These are phyloP conservation scores for Lophiostoma macrostomum DNA, from an alignment of 495 filamentous ascomycete genomes.

Conservation along the genomic window DNA sequence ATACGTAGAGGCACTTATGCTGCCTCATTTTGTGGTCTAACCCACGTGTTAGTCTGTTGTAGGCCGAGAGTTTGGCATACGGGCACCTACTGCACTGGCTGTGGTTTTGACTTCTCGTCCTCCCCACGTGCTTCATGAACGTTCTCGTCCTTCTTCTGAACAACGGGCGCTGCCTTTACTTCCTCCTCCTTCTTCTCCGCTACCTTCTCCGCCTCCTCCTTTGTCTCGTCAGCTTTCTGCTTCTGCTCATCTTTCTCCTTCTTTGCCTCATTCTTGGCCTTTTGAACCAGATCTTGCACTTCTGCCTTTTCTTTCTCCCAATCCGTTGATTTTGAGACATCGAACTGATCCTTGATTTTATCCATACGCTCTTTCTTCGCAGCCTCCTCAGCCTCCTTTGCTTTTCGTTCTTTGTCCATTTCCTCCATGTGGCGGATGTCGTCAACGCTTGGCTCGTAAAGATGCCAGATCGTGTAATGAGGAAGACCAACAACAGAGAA, in stretches of 20 bases:
- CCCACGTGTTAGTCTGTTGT: too few relatives aligned
- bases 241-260: conserved; percentile 15
- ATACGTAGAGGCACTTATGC: too few relatives aligned
- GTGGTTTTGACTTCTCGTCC: conserved; percentile 39
- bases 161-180: background rate
- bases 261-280: conserved; percentile 55
- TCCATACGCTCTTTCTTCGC: conserved; percentile 63
- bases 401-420: conserved; percentile 78
- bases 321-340: conserved; percentile 43
- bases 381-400: conserved; percentile 66
- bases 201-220: conserved; percentile 7
- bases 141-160: conserved; percentile 1
- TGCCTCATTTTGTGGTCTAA: too few relatives aligned
- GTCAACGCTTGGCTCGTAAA: conserved; percentile 96
- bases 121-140: conserved; percentile 33
- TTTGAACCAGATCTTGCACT: conserved; percentile 63
- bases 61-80: too few relatives aligned
- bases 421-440: conserved; percentile 97
- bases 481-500: conserved; percentile 96
- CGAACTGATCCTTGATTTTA: conserved; percentile 69
- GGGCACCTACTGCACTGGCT: conserved; percentile 17
- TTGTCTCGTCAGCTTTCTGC: background rate
- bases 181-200: conserved; percentile 3
- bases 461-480: conserved; percentile 99
- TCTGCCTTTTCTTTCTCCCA: conserved; percentile 82